Evolutionary conservation across 768 basidiomycete genomes (phyloP).

Genomic region (Cytidiella melzeri): DNA sequence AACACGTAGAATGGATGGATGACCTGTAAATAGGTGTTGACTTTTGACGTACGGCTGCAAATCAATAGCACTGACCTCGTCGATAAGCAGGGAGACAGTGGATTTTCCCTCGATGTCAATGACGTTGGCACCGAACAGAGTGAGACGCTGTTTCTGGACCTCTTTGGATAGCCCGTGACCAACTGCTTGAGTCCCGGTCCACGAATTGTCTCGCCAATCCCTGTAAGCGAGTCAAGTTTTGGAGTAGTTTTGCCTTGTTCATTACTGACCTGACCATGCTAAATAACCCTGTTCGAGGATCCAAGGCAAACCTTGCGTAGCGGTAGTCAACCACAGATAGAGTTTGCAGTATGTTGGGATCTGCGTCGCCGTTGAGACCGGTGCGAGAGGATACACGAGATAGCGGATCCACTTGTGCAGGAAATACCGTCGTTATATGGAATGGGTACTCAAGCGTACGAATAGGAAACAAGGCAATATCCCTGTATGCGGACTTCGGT

Average conservation of each 20-base stretch:
- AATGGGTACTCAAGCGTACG: constrained; percentile 68
- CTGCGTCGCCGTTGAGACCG: constrained; percentile 27
- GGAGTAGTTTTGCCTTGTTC: background rate
- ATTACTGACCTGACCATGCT: constrained; percentile 63
- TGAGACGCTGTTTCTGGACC: constrained; percentile 56
- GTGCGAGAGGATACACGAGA: constrained; percentile 11
- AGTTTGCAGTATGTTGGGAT: constrained; percentile 36
- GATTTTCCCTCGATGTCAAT: constrained; percentile 91
- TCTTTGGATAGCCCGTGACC: constrained; percentile 54
- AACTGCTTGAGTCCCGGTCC: constrained; percentile 57
- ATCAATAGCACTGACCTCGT: constrained; percentile 58
- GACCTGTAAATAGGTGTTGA: constrained; percentile 40
- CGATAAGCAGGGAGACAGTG: constrained; percentile 67
- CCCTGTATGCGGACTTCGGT: constrained; percentile 73
- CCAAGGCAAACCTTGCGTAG: constrained; percentile 85
- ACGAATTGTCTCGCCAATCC: constrained; percentile 84
- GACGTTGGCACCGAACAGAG: constrained; percentile 77
- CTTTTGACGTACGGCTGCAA: background rate
- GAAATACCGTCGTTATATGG: constrained; percentile 75
- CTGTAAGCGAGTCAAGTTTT: constrained; percentile 32
- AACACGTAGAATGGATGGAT: constrained; percentile 99
- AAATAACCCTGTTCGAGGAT: constrained; percentile 80
- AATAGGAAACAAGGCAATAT: constrained; percentile 72
- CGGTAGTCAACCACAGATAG: constrained; percentile 84
- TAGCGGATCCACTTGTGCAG: constrained; percentile 23